Conservation (phyloP, 768 basidiomycete genomes). For the Pholiota molesta region DNA sequence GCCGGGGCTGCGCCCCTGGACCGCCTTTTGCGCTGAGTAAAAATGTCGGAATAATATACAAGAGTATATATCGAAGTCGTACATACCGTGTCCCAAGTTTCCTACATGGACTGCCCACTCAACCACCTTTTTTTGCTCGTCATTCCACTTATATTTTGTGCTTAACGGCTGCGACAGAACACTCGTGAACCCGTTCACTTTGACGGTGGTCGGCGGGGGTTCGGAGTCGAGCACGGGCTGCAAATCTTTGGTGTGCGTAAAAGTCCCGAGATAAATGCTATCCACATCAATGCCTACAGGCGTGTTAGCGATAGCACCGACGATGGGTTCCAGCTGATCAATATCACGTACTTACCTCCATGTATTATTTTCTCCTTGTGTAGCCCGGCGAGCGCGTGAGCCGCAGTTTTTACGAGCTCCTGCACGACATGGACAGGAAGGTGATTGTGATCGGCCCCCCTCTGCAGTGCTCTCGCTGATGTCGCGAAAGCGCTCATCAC, state of each 20-base stretch:
- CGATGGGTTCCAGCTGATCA: background rate
- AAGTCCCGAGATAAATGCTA: background rate
- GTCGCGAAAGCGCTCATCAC: conserved; percentile 4
- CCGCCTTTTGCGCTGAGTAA: too few species aligned
- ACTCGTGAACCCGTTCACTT: conserved; percentile 17
- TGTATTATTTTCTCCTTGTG: conserved; percentile 6
- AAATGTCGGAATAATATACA: too few species aligned
- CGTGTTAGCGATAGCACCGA: background rate
- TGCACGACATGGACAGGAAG: conserved; percentile 20
- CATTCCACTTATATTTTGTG: conserved; percentile 13
- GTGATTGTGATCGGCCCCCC: conserved; percentile 9
- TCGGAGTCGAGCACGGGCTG: conserved; percentile 11
- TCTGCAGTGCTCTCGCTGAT: conserved; percentile 10
- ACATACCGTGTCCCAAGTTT: conserved; percentile 14
- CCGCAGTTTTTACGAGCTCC: conserved; percentile 5
- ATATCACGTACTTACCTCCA: conserved; percentile 11
- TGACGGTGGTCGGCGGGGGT: background rate
- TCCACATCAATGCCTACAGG: background rate
- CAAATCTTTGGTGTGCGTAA: conserved; percentile 1
- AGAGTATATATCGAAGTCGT: too few species aligned
- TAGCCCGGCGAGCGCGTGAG: conserved; percentile 1
- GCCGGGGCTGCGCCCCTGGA: too few species aligned
- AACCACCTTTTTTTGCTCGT: background rate
- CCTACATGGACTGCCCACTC: conserved; percentile 1
- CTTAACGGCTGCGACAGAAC: conserved; percentile 18